These are phyloP conservation scores for Blakeslea trispora DNA, from an alignment of 371 early-diverging fungal species.

Conservation along the genomic window DNA sequence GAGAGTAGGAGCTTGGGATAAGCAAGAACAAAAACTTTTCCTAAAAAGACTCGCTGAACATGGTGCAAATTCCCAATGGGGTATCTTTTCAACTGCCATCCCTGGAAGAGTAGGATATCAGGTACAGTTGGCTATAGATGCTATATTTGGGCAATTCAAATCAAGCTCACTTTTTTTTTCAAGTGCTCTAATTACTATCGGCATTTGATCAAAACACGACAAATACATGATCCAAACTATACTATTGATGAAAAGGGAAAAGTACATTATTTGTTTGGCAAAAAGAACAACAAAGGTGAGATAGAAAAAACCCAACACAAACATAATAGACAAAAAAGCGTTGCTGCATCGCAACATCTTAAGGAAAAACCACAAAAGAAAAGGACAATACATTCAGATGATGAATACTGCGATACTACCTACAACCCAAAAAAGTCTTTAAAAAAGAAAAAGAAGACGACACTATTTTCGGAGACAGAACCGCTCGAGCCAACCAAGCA, in stretches of 20 bases:
- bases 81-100: slow-evolving; percentile 89
- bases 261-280: slow-evolving; percentile 82
- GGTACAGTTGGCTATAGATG: slow-evolving; percentile 35
- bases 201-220: slow-evolving; percentile 75
- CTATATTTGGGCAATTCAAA: no score
- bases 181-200: slow-evolving; percentile 96
- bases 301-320: slow-evolving; percentile 76
- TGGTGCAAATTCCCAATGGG: slow-evolving; percentile 94
- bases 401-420: no score
- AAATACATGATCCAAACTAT: slow-evolving; percentile 87
- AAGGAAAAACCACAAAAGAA: neutral
- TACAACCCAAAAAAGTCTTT: neutral
- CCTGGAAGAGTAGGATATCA: slow-evolving; percentile 95
- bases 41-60: slow-evolving; percentile 75
- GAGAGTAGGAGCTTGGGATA: slow-evolving; percentile 84
- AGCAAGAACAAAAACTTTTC: slow-evolving; percentile 79
- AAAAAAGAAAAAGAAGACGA: neutral
- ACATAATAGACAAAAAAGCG: slow-evolving; percentile 53
- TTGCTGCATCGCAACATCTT: slow-evolving; percentile 5
- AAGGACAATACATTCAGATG: neutral
- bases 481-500: neutral
- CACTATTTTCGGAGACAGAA: neutral
- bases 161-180: neutral
- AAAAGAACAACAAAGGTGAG: slow-evolving; percentile 73
- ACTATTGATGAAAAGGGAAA: slow-evolving; percentile 83